These are phyloP conservation scores for Rhodomyrtus tomentosa DNA, from an alignment of 345 rosid genomes.

Conservation along the genomic window DNA sequence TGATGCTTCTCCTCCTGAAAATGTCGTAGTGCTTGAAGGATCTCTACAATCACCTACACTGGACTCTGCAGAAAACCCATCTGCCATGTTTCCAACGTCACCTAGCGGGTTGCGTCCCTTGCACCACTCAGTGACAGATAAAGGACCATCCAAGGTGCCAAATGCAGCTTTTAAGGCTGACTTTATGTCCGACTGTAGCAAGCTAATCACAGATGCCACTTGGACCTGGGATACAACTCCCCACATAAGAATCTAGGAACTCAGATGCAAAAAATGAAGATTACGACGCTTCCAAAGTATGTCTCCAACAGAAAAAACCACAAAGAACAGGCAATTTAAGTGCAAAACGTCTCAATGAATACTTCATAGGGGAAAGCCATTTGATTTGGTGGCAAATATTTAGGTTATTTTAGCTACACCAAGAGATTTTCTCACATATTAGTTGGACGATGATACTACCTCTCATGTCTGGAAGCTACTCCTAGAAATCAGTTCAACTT, in stretches of 20 bases:
- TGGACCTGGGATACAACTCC: constrained; percentile 45
- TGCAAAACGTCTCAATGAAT: background rate
- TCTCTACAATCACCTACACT: constrained; percentile 60
- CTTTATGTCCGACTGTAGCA: constrained; percentile 85
- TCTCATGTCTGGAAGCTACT: background rate
- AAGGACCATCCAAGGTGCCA: constrained; percentile 76
- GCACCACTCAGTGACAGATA: constrained; percentile 91
- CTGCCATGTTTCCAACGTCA: constrained; percentile 44
- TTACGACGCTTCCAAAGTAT: background rate
- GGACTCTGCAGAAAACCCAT: constrained; percentile 79
- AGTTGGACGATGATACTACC: background rate
- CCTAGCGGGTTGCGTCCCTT: constrained; percentile 61
- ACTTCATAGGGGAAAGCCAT: background rate
- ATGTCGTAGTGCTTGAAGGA: constrained; percentile 30
- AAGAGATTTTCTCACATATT: background rate
- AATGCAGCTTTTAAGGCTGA: constrained; percentile 87
- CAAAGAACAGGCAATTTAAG: background rate
- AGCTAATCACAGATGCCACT: constrained; percentile 67
- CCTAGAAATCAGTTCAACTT: background rate
- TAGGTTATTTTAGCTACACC: background rate
- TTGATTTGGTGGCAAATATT: background rate
- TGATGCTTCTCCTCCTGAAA: constrained; percentile 43
- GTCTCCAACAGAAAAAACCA: background rate
- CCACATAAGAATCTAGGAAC: background rate
- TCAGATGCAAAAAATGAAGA: background rate